A percentile compares a stretch with the other conserved stretches of the same genome.
Conservation (phyloP, 2,329 filamentous ascomycete genomes). For the Penicillium sumatraense region DNA sequence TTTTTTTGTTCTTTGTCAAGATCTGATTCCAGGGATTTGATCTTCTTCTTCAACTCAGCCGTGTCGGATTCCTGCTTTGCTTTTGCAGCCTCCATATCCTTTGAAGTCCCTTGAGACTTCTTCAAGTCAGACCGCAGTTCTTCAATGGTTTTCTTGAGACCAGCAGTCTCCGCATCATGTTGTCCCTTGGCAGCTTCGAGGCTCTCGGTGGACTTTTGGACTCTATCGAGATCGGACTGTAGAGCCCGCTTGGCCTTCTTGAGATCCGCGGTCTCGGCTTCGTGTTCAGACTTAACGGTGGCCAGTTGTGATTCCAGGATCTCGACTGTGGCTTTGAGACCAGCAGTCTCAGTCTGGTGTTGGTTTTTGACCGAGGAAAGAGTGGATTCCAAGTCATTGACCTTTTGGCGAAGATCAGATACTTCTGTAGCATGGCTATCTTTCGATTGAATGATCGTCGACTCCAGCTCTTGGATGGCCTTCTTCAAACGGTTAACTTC, state of each 20-base stretch:
- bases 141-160: constrained; percentile 62
- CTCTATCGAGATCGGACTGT: constrained; percentile 44
- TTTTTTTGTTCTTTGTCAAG: constrained; percentile 54
- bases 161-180: constrained; percentile 62
- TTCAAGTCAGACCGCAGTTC: constrained; percentile 56
- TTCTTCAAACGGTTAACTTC: constrained; percentile 63
- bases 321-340: constrained; percentile 62
- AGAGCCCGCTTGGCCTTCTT: constrained; percentile 62
- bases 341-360: constrained; percentile 61
- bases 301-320: constrained; percentile 56
- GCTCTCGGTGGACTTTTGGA: constrained; percentile 53
- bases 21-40: constrained; percentile 60
- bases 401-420: constrained; percentile 62
- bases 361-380: constrained; percentile 53
- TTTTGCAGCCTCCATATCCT: constrained; percentile 63
- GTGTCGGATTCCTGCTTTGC: constrained; percentile 53
- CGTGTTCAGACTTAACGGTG: constrained; percentile 63
- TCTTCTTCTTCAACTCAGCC: constrained; percentile 61
- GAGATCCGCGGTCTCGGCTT: constrained; percentile 65
- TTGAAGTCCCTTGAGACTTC: constrained; percentile 55
- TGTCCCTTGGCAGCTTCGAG: constrained; percentile 59
- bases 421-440: constrained; percentile 64
- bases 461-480: constrained; percentile 63
- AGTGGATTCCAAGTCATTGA: constrained; percentile 60
- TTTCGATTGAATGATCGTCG: constrained; percentile 56